Base-by-base conservation (phyloP, 2,329 filamentous ascomycete genomes). In the Nakataea oryzae region DNA sequence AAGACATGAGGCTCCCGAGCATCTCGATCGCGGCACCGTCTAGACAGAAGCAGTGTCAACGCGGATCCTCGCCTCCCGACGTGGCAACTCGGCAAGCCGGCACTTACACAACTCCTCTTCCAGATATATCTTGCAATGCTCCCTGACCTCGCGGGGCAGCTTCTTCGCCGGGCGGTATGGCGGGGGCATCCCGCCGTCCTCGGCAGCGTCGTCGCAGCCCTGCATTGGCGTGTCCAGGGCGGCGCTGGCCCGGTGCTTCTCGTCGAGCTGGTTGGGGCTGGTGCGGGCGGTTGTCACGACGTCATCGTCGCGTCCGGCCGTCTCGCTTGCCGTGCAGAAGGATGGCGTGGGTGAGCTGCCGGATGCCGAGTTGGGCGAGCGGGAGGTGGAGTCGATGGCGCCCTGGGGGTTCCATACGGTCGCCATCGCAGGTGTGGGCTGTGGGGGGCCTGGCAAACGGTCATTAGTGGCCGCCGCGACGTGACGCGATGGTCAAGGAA, bases 71-170 rank as follows among this genome's bases (percentile, higher is more conserved):
- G 2, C 17, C n/a, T 50, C 41, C 41, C 41, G 17, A n/a, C n/a
- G 21, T 21, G 41, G 41, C 17, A 50, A 50, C 41, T 50, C 41
- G 17, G n/a, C n/a, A 28, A 17, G 59, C 12, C 54, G 30, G 2
- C 11, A 68, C 69, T 56, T 64, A 74, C 71, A 74, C 30, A 92
- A 81, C 63, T 85, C 80, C 73, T 93, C 90, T 72, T 93, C 90
- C 0, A 93, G 77, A 70, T 88, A 89, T 57, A 91, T 88, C 63
- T 85, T 83, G 66, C 84, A 85, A 68, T 91, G 86, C 63, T 85
- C 78, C 62, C 80, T 82, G 24, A 93, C 74, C 67, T 89, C 85
- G 63, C 80, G 83, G 1, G 86, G 84, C 14, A 92, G 74, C 55
- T 75, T 73, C 64, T 76, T 79, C 8, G 81, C 79, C n/a, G 78